A percentile compares a stretch with the other conserved stretches of the same genome.
Conservation (phyloP, 768 basidiomycete species). For the Lanmaoa pseudosensibilis region DNA sequence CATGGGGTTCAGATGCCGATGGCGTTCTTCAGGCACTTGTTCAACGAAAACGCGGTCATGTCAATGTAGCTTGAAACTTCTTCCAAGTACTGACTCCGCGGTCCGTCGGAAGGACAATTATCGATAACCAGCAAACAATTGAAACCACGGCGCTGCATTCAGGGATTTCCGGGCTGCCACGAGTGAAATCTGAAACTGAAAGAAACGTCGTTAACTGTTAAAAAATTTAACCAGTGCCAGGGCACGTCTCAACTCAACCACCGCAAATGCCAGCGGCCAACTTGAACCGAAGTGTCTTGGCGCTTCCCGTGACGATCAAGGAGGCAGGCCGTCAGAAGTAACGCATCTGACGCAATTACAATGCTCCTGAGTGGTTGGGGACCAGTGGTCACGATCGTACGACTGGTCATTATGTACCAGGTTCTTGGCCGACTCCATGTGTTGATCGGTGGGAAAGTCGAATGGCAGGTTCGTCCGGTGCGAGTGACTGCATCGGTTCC, state of each 20-base stretch:
- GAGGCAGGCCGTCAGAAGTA: not conserved
- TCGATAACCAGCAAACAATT: too few relatives aligned
- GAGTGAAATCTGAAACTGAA: not conserved
- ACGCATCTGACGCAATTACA: too few relatives aligned
- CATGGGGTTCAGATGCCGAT: not conserved
- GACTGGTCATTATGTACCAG: too few relatives aligned
- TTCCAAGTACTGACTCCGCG: not conserved
- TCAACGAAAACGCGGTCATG: not conserved
- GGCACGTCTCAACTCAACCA: not conserved
- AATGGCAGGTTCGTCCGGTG: not conserved
- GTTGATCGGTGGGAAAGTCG: not conserved
- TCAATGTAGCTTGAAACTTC: not conserved
- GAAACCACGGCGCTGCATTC: not conserved
- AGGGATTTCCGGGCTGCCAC: not conserved
- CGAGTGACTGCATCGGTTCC: not conserved
- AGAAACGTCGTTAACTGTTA: not conserved
- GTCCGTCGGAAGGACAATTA: not conserved
- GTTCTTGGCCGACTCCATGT: too few relatives aligned
- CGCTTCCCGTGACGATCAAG: not conserved
- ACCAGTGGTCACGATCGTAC: too few relatives aligned
- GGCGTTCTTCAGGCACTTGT: not conserved
- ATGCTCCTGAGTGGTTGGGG: too few relatives aligned
- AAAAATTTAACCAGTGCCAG: too few relatives aligned
- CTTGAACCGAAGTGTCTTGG: not conserved
- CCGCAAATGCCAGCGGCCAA: not conserved